phyloP scores from a whole-genome alignment of 2,329 filamentous ascomycete species.

The Cercospora citrullina region DNA sequence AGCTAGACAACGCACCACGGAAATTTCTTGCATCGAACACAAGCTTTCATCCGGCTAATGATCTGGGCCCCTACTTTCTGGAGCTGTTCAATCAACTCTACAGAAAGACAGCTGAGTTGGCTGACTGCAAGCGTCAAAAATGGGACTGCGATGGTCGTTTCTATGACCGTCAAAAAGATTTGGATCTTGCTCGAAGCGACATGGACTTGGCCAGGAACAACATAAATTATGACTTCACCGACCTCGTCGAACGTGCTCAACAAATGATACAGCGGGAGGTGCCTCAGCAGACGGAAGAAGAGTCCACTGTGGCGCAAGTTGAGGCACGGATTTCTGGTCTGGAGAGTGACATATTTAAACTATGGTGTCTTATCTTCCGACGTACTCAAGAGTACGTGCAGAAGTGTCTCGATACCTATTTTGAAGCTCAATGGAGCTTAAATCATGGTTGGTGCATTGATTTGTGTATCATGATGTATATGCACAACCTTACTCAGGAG shows the following conservation, averaged over 20 bases:
- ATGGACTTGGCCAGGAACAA: background rate
- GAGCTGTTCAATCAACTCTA: background rate
- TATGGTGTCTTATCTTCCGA: background rate
- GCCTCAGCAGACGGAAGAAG: background rate
- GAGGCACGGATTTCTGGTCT: background rate
- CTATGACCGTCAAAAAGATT: background rate
- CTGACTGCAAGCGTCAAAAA: background rate
- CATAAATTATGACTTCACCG: background rate
- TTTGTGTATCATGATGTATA: background rate
- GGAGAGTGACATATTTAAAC: background rate
- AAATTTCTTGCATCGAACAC: background rate
- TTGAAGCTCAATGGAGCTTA: background rate
- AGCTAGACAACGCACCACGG: background rate
- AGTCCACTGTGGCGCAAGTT: background rate
- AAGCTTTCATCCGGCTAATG: background rate
- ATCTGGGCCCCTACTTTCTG: background rate
- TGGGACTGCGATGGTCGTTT: background rate
- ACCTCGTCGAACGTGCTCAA: background rate
- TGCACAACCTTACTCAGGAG: background rate
- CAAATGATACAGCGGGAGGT: background rate
- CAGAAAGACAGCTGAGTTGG: background rate
- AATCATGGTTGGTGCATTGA: background rate
- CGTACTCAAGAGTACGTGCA: background rate
- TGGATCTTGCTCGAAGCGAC: background rate
- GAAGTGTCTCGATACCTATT: background rate